These are phyloP conservation scores for Penicillium aurantiogriseum DNA, from an alignment of 2,329 filamentous ascomycete species.

Conservation along the genomic window DNA sequence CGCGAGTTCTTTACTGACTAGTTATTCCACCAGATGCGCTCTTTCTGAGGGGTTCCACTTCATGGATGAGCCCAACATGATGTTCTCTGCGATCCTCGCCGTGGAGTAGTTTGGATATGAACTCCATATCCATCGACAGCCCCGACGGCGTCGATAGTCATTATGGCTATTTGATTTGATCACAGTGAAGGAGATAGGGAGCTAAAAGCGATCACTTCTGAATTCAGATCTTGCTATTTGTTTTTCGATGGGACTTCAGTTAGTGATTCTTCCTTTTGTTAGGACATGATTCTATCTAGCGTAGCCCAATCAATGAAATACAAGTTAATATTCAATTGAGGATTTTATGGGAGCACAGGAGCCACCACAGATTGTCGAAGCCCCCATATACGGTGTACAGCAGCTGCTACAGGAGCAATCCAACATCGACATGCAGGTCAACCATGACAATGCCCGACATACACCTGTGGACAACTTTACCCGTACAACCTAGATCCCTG, in stretches of 20 bases:
- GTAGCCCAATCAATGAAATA: background rate
- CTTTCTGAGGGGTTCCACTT: conserved; percentile 1
- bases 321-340: background rate
- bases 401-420: background rate
- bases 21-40: background rate
- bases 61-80: conserved; percentile 6
- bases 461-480: background rate
- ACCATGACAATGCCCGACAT: background rate
- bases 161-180: background rate
- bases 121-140: background rate
- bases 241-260: background rate
- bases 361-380: background rate
- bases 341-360: background rate
- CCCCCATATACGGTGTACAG: background rate
- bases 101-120: background rate
- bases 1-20: background rate
- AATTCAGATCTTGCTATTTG: background rate
- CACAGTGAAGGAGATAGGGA: background rate
- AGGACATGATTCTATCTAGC: background rate
- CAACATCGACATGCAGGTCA: background rate
- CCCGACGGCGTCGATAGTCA: background rate
- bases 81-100: background rate
- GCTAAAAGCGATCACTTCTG: background rate
- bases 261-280: background rate
- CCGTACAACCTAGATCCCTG: background rate